Evolutionary conservation across 2,329 filamentous ascomycete genomes (phyloP).

Genomic region (Fusarium verticillioides): DNA sequence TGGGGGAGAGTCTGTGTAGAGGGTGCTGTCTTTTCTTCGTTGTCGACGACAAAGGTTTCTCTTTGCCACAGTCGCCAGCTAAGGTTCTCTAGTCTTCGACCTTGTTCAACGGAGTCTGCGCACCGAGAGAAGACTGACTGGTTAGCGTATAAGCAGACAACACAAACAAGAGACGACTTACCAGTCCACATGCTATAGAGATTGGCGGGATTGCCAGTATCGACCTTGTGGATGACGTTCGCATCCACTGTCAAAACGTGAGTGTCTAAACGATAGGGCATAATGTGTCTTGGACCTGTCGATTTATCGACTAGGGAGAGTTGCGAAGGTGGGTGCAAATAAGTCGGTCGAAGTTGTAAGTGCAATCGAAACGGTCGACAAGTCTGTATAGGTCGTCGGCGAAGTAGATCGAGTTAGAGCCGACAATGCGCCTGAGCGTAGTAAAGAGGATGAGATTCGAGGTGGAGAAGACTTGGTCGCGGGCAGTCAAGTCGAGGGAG

Average conservation of each 20-base stretch:
- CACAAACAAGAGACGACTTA: conserved; percentile 60
- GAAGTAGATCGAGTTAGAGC: conserved; percentile 31
- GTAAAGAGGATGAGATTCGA: conserved; percentile 7
- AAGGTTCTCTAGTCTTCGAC: conserved; percentile 90
- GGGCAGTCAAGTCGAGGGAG: conserved; percentile 7
- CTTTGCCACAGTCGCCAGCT: conserved; percentile 96
- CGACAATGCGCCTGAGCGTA: conserved; percentile 38
- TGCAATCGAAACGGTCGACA: conserved; percentile 10
- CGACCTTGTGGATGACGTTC: conserved; percentile 92
- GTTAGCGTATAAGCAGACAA: conserved; percentile 46
- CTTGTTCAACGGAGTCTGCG: conserved; percentile 92
- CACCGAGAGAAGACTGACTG: conserved; percentile 88
- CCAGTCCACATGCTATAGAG: conserved; percentile 98
- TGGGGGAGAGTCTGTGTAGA: conserved; percentile 60
- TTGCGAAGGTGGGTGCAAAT: conserved; percentile 19
- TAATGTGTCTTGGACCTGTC: conserved; percentile 59
- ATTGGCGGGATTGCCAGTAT: conserved; percentile 91
- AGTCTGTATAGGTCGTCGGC: conserved; percentile 29
- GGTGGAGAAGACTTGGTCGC: conserved; percentile 6
- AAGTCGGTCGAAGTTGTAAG: conserved; percentile 14
- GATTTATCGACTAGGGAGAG: conserved; percentile 48
- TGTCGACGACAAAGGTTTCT: conserved; percentile 78
- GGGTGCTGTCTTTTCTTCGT: conserved; percentile 65
- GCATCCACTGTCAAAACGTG: conserved; percentile 93
- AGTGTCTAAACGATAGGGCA: conserved; percentile 86